phyloP scores from a whole-genome alignment of 352 stramenopile species.

The Phytophthora tubulina region DNA sequence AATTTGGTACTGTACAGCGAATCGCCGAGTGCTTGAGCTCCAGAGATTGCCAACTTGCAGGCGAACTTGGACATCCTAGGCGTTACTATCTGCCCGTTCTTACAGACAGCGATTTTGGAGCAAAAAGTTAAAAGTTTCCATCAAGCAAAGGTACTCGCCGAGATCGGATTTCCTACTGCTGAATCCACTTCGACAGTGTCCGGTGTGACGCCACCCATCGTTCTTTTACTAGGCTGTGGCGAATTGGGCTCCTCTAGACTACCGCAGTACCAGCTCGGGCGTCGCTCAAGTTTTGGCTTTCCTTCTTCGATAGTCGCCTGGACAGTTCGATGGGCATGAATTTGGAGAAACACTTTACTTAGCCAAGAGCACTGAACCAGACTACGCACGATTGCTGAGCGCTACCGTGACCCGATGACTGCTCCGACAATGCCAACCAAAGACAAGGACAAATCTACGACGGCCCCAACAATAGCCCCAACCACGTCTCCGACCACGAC shows the following conservation, averaged over 20 bases:
- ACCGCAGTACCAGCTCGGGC: constrained; percentile 7
- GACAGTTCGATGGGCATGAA: constrained; percentile 44
- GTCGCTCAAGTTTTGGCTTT: constrained; percentile 62
- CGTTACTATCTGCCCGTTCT: constrained; percentile 74
- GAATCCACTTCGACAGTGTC: constrained; percentile 38
- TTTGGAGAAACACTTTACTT: constrained; percentile 56
- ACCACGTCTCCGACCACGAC: neutral
- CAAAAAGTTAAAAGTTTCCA: constrained; percentile 51
- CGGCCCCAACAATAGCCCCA: too few relatives aligned
- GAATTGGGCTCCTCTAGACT: constrained; percentile 7
- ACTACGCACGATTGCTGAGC: constrained; percentile 23
- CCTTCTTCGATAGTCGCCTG: constrained; percentile 58
- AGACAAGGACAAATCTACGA: too few relatives aligned
- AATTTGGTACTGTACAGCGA: constrained; percentile 64
- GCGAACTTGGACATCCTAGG: constrained; percentile 55
- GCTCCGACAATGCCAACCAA: too few relatives aligned
- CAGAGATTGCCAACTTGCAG: constrained; percentile 41
- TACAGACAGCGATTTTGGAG: constrained; percentile 54
- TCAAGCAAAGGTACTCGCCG: constrained; percentile 47
- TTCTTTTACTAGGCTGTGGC: constrained; percentile 34
- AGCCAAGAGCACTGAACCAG: constrained; percentile 36
- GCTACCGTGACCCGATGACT: too few relatives aligned
- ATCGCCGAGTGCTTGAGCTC: constrained; percentile 60
- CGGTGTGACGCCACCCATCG: constrained; percentile 36
- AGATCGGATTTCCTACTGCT: constrained; percentile 60